phyloP scores from a whole-genome alignment of 2,329 filamentous ascomycete species.

The Blastomyces silverae region DNA sequence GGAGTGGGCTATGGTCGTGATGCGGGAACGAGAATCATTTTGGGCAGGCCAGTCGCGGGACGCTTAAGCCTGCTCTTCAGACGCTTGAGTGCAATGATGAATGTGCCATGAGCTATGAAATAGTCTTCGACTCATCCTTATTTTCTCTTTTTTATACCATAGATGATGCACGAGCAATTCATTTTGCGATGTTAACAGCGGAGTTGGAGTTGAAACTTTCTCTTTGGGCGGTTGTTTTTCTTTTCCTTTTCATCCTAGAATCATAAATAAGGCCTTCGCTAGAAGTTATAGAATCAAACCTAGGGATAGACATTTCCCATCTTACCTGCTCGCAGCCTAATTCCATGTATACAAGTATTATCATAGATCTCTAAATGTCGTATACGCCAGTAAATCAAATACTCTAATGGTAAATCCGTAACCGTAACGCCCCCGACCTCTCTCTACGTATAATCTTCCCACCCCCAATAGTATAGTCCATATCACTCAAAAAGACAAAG shows the following conservation, averaged over 20 bases:
- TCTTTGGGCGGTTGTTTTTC: neutral
- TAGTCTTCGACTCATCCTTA: neutral
- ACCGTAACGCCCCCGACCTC: neutral
- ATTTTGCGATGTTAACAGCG: neutral
- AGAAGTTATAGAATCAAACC: conserved; percentile 4
- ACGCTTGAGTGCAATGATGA: neutral
- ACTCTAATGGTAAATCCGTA: neutral
- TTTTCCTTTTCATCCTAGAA: neutral
- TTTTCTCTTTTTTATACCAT: neutral
- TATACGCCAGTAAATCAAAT: neutral
- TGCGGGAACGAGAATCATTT: conserved; percentile 67
- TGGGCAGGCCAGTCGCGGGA: conserved; percentile 51
- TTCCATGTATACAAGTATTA: neutral
- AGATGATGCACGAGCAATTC: neutral
- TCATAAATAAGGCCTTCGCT: neutral
- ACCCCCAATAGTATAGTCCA: neutral
- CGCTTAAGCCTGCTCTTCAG: conserved; percentile 7
- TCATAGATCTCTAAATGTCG: neutral
- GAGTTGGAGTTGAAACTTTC: conserved; percentile 1
- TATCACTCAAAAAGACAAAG: neutral
- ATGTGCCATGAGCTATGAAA: neutral
- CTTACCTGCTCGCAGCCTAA: neutral
- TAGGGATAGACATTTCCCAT: neutral
- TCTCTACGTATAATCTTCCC: neutral
- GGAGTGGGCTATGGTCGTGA: conserved; percentile 68